phyloP scores from a whole-genome alignment of 805 yeast species.

The Saccharomycopsis malanga region DNA sequence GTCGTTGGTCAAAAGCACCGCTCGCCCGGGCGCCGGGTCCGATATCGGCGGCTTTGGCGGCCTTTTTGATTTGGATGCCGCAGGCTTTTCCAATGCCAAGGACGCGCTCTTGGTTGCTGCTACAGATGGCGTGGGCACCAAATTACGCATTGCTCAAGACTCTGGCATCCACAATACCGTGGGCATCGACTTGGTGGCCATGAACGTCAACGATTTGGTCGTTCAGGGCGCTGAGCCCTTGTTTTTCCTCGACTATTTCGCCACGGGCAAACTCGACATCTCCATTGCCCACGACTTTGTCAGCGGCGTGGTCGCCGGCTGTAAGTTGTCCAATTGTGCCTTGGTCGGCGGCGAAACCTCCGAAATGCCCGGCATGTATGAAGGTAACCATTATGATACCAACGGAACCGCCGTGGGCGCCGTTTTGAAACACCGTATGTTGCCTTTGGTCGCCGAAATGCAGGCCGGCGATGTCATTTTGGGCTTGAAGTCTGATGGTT shows the following conservation, averaged over 20 bases:
- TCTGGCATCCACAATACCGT: constrained; percentile 91
- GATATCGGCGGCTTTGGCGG: constrained; percentile 99
- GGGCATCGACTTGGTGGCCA: constrained; percentile 96
- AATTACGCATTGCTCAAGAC: constrained; percentile 87
- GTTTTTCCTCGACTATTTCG: constrained; percentile 91
- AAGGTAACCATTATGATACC: constrained; percentile 92
- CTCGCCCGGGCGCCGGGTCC: constrained; percentile 93
- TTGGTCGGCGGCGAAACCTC: constrained; percentile 98
- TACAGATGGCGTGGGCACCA: constrained; percentile 99
- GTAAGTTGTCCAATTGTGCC: constrained; percentile 93
- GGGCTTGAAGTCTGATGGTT: constrained; percentile 87
- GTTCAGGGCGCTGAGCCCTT: constrained; percentile 99
- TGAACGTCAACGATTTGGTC: constrained; percentile 96
- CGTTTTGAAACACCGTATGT: constrained; percentile 61
- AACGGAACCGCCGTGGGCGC: constrained; percentile 99
- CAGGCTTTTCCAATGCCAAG: constrained; percentile 71
- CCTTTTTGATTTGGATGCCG: constrained; percentile 78
- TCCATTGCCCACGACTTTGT: constrained; percentile 82
- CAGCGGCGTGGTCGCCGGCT: constrained; percentile 93
- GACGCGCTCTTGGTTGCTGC: constrained; percentile 90
- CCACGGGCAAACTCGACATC: constrained; percentile 86
- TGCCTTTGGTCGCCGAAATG: constrained; percentile 70
- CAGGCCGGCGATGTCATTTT: constrained; percentile 70
- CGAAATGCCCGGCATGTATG: constrained; percentile 99
- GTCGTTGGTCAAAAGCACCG: constrained; percentile 82